Evolutionary conservation across 2,329 filamentous ascomycete genomes (phyloP), one percentile per base, ranked within the genome.

Genomic region (Didymella exigua): DNA sequence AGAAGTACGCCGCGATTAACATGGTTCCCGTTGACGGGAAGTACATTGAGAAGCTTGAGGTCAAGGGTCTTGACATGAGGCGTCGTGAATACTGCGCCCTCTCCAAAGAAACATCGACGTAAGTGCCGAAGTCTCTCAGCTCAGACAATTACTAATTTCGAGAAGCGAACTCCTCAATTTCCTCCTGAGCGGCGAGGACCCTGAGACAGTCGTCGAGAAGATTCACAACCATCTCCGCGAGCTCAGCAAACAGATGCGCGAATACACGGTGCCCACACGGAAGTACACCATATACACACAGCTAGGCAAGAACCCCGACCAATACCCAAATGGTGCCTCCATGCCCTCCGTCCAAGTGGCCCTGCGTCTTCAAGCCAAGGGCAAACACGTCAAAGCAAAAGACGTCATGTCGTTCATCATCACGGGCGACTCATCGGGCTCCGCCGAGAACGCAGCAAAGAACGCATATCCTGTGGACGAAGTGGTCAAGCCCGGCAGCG

Each of bases 241-340:
- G 23, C 86, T 95, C n/a, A 83, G 90, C 0, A 80, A 80, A 62
- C 90, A 92, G 77, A 97, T 99, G 91, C 89, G 93, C 46, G 88
- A 90, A 63, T 87, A 87, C 62, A 77, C 81, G 10, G 82, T 96
- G 38, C 89, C 91, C 0, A 79, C 85, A 4, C 86, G 89, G 65
- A 97, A 97, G 79, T 99, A 98, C 78, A 96, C 93, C 67, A 99
- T 99, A 73, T 96, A 91, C 76, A 98, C 93, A 7, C 96, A 98
- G 81, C 89, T 99, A 52, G 95, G 95, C 64, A 99, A 99, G 74
- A 85, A 88, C 29, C 95, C 95, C 2, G 88, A 89, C 60, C 93
- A 98, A 60, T 99, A 99, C 68, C 93, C 93, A 49, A 96, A 97
- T 71, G 90, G 88, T 48, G 91, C 93, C 72, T 90, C 87, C 34